phyloP scores from a whole-genome alignment of 148 eudicot genomes.

The Camellia granthamiana region DNA sequence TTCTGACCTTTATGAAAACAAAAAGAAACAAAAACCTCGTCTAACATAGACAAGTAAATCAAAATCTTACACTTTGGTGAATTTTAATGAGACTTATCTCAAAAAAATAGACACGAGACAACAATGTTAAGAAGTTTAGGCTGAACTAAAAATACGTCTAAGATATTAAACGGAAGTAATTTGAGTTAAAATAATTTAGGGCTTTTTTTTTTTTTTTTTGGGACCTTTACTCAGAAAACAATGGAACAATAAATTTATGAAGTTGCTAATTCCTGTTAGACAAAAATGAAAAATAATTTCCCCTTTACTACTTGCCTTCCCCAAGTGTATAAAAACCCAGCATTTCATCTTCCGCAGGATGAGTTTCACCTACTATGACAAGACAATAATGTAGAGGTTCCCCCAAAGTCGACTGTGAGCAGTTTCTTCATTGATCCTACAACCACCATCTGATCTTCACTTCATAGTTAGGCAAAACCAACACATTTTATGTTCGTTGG shows the following conservation, averaged over 20 bases:
- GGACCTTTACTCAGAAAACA: neutral
- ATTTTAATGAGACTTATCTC: too few relatives aligned
- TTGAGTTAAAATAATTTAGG: too few relatives aligned
- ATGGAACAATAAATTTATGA: neutral
- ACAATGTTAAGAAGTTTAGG: too few relatives aligned
- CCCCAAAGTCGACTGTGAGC: constrained; percentile 57
- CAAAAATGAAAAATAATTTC: neutral
- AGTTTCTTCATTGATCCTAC: constrained; percentile 80
- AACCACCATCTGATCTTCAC: constrained; percentile 68
- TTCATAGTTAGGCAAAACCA: constrained; percentile 83
- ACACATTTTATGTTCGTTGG: constrained; percentile 12
- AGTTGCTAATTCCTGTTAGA: neutral
- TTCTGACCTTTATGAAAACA: too few relatives aligned
- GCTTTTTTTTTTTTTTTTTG: neutral
- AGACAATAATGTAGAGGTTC: constrained; percentile 82
- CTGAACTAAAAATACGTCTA: too few relatives aligned
- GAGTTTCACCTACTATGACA: constrained; percentile 72
- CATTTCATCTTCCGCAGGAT: constrained; percentile 86
- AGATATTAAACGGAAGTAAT: too few relatives aligned
- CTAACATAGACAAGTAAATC: too few relatives aligned
- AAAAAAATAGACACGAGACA: too few relatives aligned
- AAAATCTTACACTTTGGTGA: too few relatives aligned
- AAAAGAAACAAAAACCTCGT: too few relatives aligned
- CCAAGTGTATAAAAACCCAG: constrained; percentile 45
- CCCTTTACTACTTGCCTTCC: constrained; percentile 9